Conservation (phyloP, 2,329 filamentous ascomycete species). For the Penicillium rolfsii region DNA sequence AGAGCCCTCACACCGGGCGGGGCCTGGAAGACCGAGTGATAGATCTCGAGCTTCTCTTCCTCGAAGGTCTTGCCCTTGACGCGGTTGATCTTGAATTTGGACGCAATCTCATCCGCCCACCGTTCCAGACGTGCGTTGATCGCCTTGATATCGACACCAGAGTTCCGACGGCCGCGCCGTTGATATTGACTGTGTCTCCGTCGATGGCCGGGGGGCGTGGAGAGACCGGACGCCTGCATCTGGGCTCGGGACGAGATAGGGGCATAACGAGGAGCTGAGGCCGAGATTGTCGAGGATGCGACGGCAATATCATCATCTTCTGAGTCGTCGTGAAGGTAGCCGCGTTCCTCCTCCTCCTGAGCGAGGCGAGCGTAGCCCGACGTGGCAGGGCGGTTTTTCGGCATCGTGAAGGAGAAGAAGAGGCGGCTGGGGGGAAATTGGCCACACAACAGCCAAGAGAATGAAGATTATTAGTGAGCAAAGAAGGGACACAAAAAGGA, state of each 20-base stretch:
- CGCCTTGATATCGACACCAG: constrained; percentile 94
- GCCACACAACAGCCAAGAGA: constrained; percentile 6
- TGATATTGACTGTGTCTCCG: constrained; percentile 54
- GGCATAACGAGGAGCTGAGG: constrained; percentile 63
- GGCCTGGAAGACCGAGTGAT: constrained; percentile 94
- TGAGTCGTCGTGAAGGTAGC: constrained; percentile 64
- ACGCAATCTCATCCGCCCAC: constrained; percentile 97
- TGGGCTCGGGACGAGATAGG: constrained; percentile 59
- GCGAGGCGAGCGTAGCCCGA: constrained; percentile 85
- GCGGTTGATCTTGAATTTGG: constrained; percentile 87
- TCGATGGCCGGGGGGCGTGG: constrained; percentile 45
- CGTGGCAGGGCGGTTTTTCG: constrained; percentile 69
- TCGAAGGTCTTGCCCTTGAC: constrained; percentile 74
- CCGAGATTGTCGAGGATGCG: constrained; percentile 58
- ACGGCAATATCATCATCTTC: constrained; percentile 66
- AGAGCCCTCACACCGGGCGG: constrained; percentile 84
- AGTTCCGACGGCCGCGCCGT: constrained; percentile 68
- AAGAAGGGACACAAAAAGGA: constrained; percentile 21
- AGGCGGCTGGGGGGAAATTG: constrained; percentile 15
- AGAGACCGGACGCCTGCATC: constrained; percentile 49
- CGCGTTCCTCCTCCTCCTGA: constrained; percentile 69
- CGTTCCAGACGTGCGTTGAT: constrained; percentile 94
- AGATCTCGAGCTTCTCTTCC: constrained; percentile 89
- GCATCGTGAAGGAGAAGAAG: constrained; percentile 56
- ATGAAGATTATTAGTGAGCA: constrained; percentile 3